phyloP scores from a whole-genome alignment of 345 rosid genomes.

The Pistacia integerrima region DNA sequence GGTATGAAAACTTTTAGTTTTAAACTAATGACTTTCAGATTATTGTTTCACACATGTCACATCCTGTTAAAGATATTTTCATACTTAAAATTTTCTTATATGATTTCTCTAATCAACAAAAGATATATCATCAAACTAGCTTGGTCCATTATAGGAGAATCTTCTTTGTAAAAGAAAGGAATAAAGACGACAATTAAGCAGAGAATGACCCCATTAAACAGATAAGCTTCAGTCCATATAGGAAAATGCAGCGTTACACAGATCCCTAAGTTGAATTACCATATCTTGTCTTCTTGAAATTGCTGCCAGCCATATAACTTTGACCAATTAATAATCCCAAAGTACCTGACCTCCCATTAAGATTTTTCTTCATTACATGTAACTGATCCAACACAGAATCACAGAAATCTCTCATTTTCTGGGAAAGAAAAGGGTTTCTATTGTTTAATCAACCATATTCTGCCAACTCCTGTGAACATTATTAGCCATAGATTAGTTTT shows the following conservation, averaged over 20 bases:
- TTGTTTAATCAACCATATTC: too few relatives aligned
- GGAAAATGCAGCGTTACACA: slow-evolving; percentile 7
- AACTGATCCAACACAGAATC: too few relatives aligned
- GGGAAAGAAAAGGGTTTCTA: too few relatives aligned
- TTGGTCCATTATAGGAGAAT: slow-evolving; percentile 14
- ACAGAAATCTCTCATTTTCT: too few relatives aligned
- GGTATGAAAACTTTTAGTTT: too few relatives aligned
- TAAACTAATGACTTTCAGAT: too few relatives aligned
- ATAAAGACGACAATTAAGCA: slow-evolving; percentile 31
- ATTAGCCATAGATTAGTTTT: not conserved
- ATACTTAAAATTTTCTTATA: not conserved
- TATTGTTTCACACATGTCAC: not conserved
- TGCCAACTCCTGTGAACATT: not conserved
- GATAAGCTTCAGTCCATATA: not conserved
- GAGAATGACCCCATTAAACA: slow-evolving; percentile 22
- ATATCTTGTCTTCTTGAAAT: slow-evolving; percentile 18
- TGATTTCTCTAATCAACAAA: not conserved
- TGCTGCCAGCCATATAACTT: slow-evolving; percentile 22
- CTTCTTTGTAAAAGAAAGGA: slow-evolving; percentile 28
- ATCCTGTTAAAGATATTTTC: not conserved
- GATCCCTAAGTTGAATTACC: slow-evolving; percentile 24
- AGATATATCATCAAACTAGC: slow-evolving; percentile 10
- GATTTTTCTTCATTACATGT: not conserved
- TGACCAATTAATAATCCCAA: slow-evolving; percentile 10
- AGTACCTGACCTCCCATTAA: not conserved